Evolutionary conservation across 345 rosid species (phyloP), one percentile per base, ranked within the genome.

Genomic region (Gossypioides kirkii): DNA sequence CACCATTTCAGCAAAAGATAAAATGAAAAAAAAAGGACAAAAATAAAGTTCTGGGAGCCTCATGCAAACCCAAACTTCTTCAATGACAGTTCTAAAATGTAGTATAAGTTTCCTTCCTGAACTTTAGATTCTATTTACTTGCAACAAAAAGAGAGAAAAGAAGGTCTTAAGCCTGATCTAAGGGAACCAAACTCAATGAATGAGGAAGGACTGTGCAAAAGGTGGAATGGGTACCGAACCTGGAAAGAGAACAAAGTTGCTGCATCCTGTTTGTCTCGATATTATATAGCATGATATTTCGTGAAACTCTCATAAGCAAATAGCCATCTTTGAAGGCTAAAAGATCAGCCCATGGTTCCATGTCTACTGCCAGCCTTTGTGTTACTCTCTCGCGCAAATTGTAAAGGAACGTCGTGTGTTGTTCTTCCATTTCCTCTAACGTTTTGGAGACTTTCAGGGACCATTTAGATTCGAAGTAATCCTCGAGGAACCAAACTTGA

Each of bases 401-500:
- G 73, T 26, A 13, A 18, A 73, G 4, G 69, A 73, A 61, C 4
- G 16, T 1, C 43, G 79, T 47, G 61, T 83, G 72, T 42, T 82
- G 77, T n/a, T 71, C 70, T 64, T 85, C 86, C 73, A 85, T 58
- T 73, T 9, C 60, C 23, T 54, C 76, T 23, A 82, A 45, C 22
- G 83, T 18, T 75, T 80, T 80, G 0, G 78, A 25, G 32, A 47
- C 32, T 64, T 75, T 58, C 26, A 85, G 71, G 10, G 77, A 77
- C 88, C 88, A 85, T 0, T 11, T 81, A 49, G 53, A 71, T 20
- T 85, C 86, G 62, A 78, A 82, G 72, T 77, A 73, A 26, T 85
- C 81, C 53, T 85, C 86, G 22, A 85, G 81, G 54, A 43, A 23
- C 88, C 88, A 85, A 11, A 82, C 41, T 2, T 78, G 84, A 45